Percentiles rank a stretch among this genome's conserved stretches.
These are phyloP conservation scores for Aciculosporium take DNA, from an alignment of 2,329 filamentous ascomycete species.

Conservation along the genomic window DNA sequence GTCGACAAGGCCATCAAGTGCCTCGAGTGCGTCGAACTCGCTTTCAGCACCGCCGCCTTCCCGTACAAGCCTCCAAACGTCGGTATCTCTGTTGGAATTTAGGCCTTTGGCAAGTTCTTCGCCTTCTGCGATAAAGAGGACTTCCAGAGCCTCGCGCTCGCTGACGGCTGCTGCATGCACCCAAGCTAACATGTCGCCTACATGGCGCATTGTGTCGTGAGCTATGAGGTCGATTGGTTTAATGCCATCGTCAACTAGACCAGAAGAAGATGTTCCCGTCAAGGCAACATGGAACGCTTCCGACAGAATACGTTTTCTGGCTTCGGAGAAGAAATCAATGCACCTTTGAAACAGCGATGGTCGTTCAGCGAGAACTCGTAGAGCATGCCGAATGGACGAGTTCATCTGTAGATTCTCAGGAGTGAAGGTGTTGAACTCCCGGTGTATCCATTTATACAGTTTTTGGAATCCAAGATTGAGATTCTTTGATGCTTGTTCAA, in stretches of 20 bases:
- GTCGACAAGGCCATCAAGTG: conserved; percentile 75
- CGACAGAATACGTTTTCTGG: conserved; percentile 71
- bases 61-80: conserved; percentile 61
- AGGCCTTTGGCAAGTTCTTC: conserved; percentile 77
- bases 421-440: conserved; percentile 82
- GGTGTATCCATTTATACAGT: conserved; percentile 87
- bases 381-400: conserved; percentile 64
- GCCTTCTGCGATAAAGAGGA: conserved; percentile 79
- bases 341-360: conserved; percentile 88
- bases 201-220: conserved; percentile 81
- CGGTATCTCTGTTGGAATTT: conserved; percentile 63
- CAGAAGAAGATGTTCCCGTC: conserved; percentile 52
- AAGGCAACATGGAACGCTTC: conserved; percentile 82
- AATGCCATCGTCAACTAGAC: conserved; percentile 43
- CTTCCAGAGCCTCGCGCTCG: conserved; percentile 81
- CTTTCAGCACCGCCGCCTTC: conserved; percentile 41
- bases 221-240: conserved; percentile 93
- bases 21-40: conserved; percentile 66
- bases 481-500: conserved; percentile 78
- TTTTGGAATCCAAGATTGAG: conserved; percentile 89
- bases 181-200: conserved; percentile 97
- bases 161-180: conserved; percentile 87
- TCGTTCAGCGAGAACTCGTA: conserved; percentile 77
- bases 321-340: conserved; percentile 83
- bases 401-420: conserved; percentile 90